These are phyloP conservation scores for Aspergillus pseudoviridinutans DNA, from an alignment of 2,329 filamentous ascomycete species.

Conservation along the genomic window DNA sequence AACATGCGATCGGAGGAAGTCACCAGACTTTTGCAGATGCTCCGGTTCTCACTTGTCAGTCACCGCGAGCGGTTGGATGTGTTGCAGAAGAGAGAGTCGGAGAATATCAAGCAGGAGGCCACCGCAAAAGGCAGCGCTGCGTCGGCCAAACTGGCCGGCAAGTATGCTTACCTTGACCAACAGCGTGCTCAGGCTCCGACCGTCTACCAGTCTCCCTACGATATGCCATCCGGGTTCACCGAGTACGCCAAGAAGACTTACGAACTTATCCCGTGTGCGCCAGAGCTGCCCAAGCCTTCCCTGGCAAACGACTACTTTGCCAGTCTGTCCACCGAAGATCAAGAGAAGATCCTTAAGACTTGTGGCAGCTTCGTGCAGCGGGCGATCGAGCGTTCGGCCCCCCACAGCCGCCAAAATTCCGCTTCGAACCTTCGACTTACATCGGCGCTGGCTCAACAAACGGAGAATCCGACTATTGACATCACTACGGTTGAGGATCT, in stretches of 20 bases:
- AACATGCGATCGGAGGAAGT: conserved; percentile 44
- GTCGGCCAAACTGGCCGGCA: conserved; percentile 31
- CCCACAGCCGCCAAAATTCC: conserved; percentile 36
- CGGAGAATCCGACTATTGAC: conserved; percentile 39
- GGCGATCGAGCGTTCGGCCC: conserved; percentile 33
- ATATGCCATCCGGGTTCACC: conserved; percentile 41
- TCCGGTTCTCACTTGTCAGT: conserved; percentile 41
- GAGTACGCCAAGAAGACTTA: conserved; percentile 40
- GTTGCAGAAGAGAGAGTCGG: conserved; percentile 37
- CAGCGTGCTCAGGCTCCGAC: conserved; percentile 34
- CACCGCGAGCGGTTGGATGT: conserved; percentile 37
- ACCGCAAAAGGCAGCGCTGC: conserved; percentile 28
- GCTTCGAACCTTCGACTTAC: conserved; percentile 36
- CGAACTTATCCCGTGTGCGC: conserved; percentile 31
- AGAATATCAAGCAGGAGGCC: conserved; percentile 29
- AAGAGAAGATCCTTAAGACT: conserved; percentile 42
- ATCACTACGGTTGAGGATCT: conserved; percentile 39
- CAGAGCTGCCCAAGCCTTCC: conserved; percentile 35
- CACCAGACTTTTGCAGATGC: conserved; percentile 40
- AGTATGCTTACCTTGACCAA: conserved; percentile 39
- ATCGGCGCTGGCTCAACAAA: conserved; percentile 38
- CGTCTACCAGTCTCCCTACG: conserved; percentile 43
- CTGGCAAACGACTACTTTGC: conserved; percentile 41
- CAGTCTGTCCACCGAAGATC: conserved; percentile 35
- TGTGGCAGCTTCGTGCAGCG: conserved; percentile 41